phyloP scores from a whole-genome alignment of 1,139 yeast species.

The Trichomonascaceae sp. region DNA sequence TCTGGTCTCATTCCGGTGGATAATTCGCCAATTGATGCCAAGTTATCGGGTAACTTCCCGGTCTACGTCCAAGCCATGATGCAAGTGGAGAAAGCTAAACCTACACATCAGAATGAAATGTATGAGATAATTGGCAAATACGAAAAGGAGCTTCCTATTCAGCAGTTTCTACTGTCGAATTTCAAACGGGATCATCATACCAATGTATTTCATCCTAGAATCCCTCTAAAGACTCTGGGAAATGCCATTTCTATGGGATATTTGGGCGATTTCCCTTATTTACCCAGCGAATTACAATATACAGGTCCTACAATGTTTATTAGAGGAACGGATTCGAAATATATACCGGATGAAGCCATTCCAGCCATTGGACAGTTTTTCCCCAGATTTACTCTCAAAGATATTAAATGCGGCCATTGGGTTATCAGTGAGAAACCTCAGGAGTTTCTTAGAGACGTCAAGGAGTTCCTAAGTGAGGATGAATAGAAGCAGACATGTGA shows the following conservation, averaged over 20 bases:
- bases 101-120: conserved; percentile 58
- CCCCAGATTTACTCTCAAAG: conserved; percentile 69
- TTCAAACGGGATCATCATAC: conserved; percentile 37
- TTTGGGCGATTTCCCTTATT: conserved; percentile 75
- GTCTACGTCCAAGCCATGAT: conserved; percentile 59
- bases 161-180: conserved; percentile 76
- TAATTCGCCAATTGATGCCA: conserved; percentile 74
- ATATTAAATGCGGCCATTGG: conserved; percentile 89
- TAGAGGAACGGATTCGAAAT: conserved; percentile 69
- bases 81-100: conserved; percentile 39
- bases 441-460: conserved; percentile 20
- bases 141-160: conserved; percentile 54
- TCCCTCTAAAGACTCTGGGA: conserved; percentile 67
- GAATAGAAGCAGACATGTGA: no score
- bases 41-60: conserved; percentile 57
- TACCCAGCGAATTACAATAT: conserved; percentile 50
- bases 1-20: conserved; percentile 72
- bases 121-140: conserved; percentile 56
- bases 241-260: conserved; percentile 47
- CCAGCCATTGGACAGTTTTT: conserved; percentile 72
- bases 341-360: conserved; percentile 80
- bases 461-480: conserved; percentile 16
- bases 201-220: conserved; percentile 38
- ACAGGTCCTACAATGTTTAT: conserved; percentile 71
- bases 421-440: conserved; percentile 31